Percentiles rank a stretch among this genome's conserved stretches.
Conservation (phyloP, 805 yeast genomes). For the Barnettozyma populi region DNA sequence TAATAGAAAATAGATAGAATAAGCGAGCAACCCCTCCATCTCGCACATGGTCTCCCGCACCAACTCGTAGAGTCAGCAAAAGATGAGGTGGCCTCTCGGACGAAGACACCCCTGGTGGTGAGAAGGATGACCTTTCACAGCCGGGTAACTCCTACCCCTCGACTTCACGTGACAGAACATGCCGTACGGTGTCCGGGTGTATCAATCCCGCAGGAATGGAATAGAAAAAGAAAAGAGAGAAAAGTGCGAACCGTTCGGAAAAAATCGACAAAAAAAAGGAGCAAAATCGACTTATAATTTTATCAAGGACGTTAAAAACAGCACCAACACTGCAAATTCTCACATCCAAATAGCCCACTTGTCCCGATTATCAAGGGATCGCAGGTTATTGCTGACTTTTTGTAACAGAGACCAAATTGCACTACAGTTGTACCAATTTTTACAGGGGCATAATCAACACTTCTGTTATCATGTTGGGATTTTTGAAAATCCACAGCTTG, state of each 20-base stretch:
- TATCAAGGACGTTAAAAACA: no score
- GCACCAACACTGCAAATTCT: no score
- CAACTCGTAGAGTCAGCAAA: no score
- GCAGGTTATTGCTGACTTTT: no score
- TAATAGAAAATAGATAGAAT: neutral
- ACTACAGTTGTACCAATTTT: no score
- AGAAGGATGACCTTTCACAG: neutral
- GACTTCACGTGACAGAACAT: neutral
- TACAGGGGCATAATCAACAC: neutral
- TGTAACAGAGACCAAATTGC: no score
- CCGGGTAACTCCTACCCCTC: neutral
- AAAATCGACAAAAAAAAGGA: neutral
- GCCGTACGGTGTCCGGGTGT: slow-evolving; percentile 5
- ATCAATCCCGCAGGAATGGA: neutral
- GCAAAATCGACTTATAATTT: neutral
- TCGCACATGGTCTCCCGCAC: neutral
- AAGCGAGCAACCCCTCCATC: neutral
- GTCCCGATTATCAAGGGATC: no score
- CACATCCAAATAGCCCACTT: no score
- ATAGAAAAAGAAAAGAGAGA: neutral
- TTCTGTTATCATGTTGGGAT: slow-evolving; percentile 5
- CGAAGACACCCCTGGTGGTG: neutral
- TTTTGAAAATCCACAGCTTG: slow-evolving; percentile 7
- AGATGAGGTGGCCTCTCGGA: no score
- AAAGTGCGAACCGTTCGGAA: neutral